Base-by-base conservation (phyloP, 441 rosid species). In the Breynia disticha region DNA sequence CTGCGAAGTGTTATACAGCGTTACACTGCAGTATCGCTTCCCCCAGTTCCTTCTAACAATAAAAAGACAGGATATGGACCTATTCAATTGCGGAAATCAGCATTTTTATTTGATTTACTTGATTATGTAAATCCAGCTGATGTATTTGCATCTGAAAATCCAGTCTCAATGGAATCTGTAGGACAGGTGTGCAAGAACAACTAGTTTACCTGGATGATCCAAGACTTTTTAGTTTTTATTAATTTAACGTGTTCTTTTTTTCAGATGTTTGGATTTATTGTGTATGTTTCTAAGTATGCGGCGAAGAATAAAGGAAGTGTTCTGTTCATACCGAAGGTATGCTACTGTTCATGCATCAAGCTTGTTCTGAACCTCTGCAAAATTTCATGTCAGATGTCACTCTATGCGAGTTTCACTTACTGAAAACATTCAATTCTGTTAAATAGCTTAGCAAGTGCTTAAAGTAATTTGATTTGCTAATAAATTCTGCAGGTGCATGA, bases 241-340 rank as follows among this genome's bases (percentile, higher is more conserved):
- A 46, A 17, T 50, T 54, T 19, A 28, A 28, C 8, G 8, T 60
- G 55, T 54, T 55, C n/a, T 43, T 11, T 11, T 51, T 52, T 70
- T 55, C 78, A 91, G 97, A 88, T 84, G 95, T 88, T 82, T 47
- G 98, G 97, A 45, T 88, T 86, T 71, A 66, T 88, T 51, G 52
- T 82, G 28, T 91, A 91, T 72, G 81, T 69, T 60, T 75, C 91
- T 15, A 62, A 82, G 18, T 86, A 78, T 72, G 48, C 70, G 11
- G 55, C 77, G 15, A 73, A 57, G 48, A 69, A 71, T 47, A 71
- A 66, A 60, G 79, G 83, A 60, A 76, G 69, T 66, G 61, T 62
- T 61, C 65, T 91, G 48, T 69, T n/a, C 44, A 79, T 91, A 74
- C 77, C 91, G 24, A 75, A 84, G 96, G 96, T 91, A 74, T 44